Conservation (phyloP, 2,329 filamentous ascomycete genomes). For the Claviceps fusiformis region DNA sequence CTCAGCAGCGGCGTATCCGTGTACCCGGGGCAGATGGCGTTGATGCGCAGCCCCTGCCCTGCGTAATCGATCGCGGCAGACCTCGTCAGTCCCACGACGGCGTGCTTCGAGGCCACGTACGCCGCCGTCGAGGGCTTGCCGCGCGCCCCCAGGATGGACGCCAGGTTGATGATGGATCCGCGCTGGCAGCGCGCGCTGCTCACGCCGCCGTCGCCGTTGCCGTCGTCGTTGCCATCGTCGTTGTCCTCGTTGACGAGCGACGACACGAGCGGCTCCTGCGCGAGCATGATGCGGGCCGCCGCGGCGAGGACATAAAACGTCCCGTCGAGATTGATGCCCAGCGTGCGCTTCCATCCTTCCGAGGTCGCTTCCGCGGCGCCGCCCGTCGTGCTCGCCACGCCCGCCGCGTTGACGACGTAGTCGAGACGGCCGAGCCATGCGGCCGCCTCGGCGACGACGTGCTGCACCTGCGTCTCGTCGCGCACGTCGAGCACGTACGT, state of each 20-base stretch:
- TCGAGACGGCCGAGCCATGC: constrained; percentile 23
- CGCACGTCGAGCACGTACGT: constrained; percentile 14
- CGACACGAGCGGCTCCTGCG: no score
- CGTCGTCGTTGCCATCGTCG: no score
- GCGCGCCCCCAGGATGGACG: constrained; percentile 32
- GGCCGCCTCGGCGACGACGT: constrained; percentile 14
- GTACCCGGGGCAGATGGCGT: constrained; percentile 45
- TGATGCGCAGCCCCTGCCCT: constrained; percentile 38
- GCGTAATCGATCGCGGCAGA: constrained; percentile 41
- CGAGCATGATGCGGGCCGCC: background rate
- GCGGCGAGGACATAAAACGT: constrained; percentile 28
- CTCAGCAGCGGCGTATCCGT: constrained; percentile 27
- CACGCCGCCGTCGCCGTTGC: no score
- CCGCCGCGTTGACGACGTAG: constrained; percentile 27
- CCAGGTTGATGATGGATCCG: background rate
- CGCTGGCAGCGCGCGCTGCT: background rate
- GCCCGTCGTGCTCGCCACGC: constrained; percentile 23
- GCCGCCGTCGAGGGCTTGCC: constrained; percentile 25
- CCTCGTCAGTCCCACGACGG: constrained; percentile 38
- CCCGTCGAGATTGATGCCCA: constrained; percentile 29
- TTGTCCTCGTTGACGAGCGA: no score
- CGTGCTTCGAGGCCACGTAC: constrained; percentile 40
- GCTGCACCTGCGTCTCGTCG: constrained; percentile 12
- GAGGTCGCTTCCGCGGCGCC: constrained; percentile 23
- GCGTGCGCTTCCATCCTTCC: constrained; percentile 24